phyloP scores from a whole-genome alignment of 768 basidiomycete species.

The Paxillus involutus region DNA sequence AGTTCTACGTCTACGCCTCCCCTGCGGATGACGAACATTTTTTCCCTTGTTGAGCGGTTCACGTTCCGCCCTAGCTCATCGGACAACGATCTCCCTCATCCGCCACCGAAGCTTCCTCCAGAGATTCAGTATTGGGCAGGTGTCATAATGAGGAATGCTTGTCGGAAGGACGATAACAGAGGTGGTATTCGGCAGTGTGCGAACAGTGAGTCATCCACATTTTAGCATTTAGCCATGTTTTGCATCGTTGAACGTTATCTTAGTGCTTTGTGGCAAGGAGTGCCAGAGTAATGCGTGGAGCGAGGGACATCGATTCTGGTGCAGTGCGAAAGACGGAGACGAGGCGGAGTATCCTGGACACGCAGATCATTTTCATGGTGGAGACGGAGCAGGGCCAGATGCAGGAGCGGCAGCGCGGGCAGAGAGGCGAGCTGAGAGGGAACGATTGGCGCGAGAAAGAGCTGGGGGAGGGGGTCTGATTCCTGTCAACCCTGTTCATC shows the following conservation, averaged over 20 bases:
- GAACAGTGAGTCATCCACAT: constrained; percentile 62
- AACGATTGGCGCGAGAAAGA: constrained; percentile 29
- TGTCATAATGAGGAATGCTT: constrained; percentile 99
- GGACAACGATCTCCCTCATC: constrained; percentile 69
- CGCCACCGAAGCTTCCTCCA: constrained; percentile 69
- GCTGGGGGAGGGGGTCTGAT: constrained; percentile 14
- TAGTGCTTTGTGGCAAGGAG: constrained; percentile 95
- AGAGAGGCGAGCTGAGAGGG: constrained; percentile 40
- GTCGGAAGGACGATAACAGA: constrained; percentile 90
- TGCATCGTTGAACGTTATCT: constrained; percentile 1
- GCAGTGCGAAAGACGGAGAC: constrained; percentile 62
- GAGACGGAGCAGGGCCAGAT: constrained; percentile 10
- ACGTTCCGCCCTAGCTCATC: constrained; percentile 90
- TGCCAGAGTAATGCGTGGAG: constrained; percentile 97
- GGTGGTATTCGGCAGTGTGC: constrained; percentile 98
- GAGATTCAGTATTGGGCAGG: constrained; percentile 99
- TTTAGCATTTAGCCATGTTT: background rate
- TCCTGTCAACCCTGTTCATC: constrained; percentile 12
- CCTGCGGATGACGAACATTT: constrained; percentile 80
- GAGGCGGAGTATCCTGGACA: constrained; percentile 37
- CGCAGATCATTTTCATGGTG: constrained; percentile 20
- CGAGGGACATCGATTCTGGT: constrained; percentile 96
- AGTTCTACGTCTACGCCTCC: constrained; percentile 19
- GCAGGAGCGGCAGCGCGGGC: constrained; percentile 16
- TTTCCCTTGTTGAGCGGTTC: constrained; percentile 94